Percentiles rank a stretch among this genome's conserved stretches.
These are phyloP conservation scores for Pseudonitzschia multiseries DNA, from an alignment of 108 stramenopile species.

Conservation along the genomic window DNA sequence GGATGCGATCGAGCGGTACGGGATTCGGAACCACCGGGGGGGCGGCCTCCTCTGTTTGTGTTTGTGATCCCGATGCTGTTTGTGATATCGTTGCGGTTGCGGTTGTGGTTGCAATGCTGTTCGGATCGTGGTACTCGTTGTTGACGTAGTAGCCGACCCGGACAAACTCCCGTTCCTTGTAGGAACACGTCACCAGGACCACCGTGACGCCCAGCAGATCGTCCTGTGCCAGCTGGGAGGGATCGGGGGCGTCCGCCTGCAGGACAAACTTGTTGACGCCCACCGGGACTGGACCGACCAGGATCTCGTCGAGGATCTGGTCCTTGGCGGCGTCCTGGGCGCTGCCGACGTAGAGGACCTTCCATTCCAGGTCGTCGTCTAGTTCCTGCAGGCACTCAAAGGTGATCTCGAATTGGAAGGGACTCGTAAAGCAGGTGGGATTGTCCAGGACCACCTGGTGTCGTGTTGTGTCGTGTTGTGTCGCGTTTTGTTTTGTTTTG, in stretches of 20 bases:
- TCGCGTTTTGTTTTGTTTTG: background rate
- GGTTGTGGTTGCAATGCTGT: conserved; percentile 21
- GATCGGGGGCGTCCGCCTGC: conserved; percentile 91
- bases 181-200: conserved; percentile 93
- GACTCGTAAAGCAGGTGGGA: conserved; percentile 88
- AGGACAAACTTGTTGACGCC: conserved; percentile 92
- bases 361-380: conserved; percentile 92
- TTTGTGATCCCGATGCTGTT: background rate
- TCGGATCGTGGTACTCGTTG: conserved; percentile 88
- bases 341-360: conserved; percentile 96
- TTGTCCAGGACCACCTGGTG: conserved; percentile 91
- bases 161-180: conserved; percentile 94
- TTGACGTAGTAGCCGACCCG: conserved; percentile 99
- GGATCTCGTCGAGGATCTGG: conserved; percentile 93
- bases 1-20: conserved; percentile 68
- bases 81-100: too few relatives aligned
- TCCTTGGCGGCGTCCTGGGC: conserved; percentile 89
- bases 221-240: conserved; percentile 65
- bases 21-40: conserved; percentile 42
- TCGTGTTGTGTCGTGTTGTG: background rate
- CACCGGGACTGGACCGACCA: conserved; percentile 97
- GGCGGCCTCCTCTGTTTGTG: background rate
- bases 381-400: conserved; percentile 96
- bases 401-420: conserved; percentile 98
- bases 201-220: conserved; percentile 98